phyloP scores from a whole-genome alignment of 352 stramenopile species.

The Phytophthora constricta region DNA sequence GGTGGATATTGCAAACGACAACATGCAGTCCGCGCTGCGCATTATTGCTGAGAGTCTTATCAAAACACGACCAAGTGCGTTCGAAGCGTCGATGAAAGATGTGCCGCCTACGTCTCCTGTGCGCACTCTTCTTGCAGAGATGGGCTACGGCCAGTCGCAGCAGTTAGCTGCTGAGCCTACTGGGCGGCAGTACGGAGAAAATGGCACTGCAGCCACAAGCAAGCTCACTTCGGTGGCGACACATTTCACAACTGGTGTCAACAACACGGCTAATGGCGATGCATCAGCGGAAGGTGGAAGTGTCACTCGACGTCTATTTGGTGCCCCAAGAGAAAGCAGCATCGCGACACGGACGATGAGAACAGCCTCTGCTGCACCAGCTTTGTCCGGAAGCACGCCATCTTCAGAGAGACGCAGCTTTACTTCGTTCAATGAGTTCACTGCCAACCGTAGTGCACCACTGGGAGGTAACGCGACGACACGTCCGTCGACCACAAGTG shows the following conservation, averaged over 20 bases:
- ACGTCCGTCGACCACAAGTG: conserved; percentile 31
- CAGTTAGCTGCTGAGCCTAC: conserved; percentile 29
- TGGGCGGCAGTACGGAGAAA: conserved; percentile 25
- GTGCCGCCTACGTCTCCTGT: conserved; percentile 63
- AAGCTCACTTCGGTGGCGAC: conserved; percentile 14
- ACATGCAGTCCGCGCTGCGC: conserved; percentile 73
- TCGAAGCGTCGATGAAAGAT: conserved; percentile 70
- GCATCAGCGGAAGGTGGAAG: conserved; percentile 23
- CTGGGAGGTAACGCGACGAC: conserved; percentile 6
- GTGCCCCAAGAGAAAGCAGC: conserved; percentile 13
- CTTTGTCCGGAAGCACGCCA: conserved; percentile 16
- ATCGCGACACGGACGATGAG: conserved; percentile 19
- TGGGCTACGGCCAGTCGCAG: conserved; percentile 38
- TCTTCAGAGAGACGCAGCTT: conserved; percentile 44
- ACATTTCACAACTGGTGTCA: conserved; percentile 31
- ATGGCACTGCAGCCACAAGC: conserved; percentile 20
- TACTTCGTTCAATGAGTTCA: conserved; percentile 53
- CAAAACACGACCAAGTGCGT: conserved; percentile 53
- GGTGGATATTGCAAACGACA: conserved; percentile 76
- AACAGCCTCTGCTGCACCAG: conserved; percentile 24
- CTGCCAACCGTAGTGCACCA: conserved; percentile 33
- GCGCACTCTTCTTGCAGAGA: conserved; percentile 49
- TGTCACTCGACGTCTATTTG: conserved; percentile 64
- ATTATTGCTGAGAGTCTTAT: conserved; percentile 73
- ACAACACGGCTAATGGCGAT: conserved; percentile 4